Evolutionary conservation across 306 rosid species (phyloP).

Genomic region (Medicago ruthenica): DNA sequence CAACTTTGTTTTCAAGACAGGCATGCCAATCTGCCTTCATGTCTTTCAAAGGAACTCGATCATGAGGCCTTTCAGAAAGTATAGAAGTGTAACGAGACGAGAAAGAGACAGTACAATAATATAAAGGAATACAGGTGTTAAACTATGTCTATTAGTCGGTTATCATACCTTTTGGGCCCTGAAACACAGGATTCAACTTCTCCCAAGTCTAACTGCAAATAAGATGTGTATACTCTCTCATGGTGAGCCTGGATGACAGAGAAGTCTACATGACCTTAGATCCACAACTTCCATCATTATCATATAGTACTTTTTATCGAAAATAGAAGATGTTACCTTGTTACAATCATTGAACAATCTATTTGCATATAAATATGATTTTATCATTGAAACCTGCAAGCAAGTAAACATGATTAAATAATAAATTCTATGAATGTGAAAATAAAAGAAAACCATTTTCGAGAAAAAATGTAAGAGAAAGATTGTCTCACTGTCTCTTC

Average conservation of each 20-base stretch:
- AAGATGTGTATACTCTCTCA: constrained; percentile 65
- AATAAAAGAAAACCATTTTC: constrained; percentile 14
- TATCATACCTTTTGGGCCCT: constrained; percentile 76
- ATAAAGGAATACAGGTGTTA: not conserved
- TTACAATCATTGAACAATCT: constrained; percentile 66
- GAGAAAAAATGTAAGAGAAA: not conserved
- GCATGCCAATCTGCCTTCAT: constrained; percentile 77
- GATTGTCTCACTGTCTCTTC: constrained; percentile 57
- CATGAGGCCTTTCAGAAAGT: constrained; percentile 62
- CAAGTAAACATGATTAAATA: constrained; percentile 29
- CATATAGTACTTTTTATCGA: not conserved
- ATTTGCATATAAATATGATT: constrained; percentile 66
- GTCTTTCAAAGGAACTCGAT: constrained; percentile 71
- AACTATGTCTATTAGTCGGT: not conserved
- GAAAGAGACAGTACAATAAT: not conserved
- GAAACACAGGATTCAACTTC: constrained; percentile 77
- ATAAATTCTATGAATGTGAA: not conserved
- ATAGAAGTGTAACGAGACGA: not conserved
- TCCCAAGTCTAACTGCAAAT: constrained; percentile 57
- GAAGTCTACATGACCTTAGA: not conserved
- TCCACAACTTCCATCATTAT: constrained; percentile 13
- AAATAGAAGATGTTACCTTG: constrained; percentile 50
- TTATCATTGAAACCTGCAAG: constrained; percentile 62
- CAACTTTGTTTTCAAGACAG: constrained; percentile 73
- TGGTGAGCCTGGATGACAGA: constrained; percentile 54